Percentiles rank a stretch among this genome's conserved stretches.
These are phyloP conservation scores for Fusarium secorum DNA, from an alignment of 2,329 filamentous ascomycete species.

Conservation along the genomic window DNA sequence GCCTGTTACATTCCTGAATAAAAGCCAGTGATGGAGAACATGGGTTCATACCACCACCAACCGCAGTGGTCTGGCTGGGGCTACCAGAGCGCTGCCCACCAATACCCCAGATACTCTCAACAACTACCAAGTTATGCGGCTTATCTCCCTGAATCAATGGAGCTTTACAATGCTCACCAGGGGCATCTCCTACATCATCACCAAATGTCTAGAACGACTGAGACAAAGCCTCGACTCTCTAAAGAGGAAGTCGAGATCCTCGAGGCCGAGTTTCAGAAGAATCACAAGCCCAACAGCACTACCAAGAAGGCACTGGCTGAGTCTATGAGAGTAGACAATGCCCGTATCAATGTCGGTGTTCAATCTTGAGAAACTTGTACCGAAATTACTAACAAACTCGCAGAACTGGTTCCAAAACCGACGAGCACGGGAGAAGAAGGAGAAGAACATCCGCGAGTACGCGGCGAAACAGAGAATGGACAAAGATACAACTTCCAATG, in stretches of 20 bases:
- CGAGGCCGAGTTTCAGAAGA: constrained; percentile 69
- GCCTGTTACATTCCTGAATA: constrained; percentile 22
- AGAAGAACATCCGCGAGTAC: constrained; percentile 60
- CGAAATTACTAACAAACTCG: constrained; percentile 42
- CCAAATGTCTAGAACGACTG: constrained; percentile 52
- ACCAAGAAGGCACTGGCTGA: constrained; percentile 68
- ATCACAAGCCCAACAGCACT: constrained; percentile 70
- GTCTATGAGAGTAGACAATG: constrained; percentile 67
- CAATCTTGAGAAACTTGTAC: background rate
- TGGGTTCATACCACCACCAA: constrained; percentile 48
- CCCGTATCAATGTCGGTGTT: constrained; percentile 66
- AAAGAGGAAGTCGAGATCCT: constrained; percentile 67
- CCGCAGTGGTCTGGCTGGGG: constrained; percentile 49
- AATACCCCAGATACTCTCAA: constrained; percentile 46
- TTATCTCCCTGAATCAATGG: constrained; percentile 51
- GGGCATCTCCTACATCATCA: constrained; percentile 50
- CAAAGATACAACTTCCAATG: constrained; percentile 44
- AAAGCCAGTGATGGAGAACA: constrained; percentile 39
- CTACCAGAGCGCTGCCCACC: constrained; percentile 43
- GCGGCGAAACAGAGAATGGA: constrained; percentile 50
- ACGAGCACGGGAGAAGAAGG: constrained; percentile 70
- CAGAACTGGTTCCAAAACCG: constrained; percentile 77
- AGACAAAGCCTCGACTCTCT: constrained; percentile 62
- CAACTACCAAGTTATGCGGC: constrained; percentile 47
- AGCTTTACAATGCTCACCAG: constrained; percentile 49